Conservation (phyloP, 495 filamentous ascomycete species). For the Lasiosphaeria miniovina region DNA sequence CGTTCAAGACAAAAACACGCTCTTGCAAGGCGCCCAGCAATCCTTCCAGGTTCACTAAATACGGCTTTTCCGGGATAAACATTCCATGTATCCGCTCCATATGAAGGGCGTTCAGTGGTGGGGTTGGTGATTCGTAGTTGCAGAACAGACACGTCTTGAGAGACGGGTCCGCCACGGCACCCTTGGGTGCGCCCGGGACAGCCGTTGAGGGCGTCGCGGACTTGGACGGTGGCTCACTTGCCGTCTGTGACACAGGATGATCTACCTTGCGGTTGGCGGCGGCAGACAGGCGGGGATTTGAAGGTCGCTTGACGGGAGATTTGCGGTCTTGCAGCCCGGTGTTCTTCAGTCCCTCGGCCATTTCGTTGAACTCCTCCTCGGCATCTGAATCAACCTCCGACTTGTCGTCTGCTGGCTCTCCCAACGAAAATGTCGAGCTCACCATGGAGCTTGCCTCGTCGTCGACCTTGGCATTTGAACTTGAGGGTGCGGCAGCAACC, state of each 20-base stretch:
- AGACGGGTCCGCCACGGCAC: slow-evolving; percentile 31
- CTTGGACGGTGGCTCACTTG: slow-evolving; percentile 34
- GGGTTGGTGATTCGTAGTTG: slow-evolving; percentile 68
- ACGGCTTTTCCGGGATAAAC: slow-evolving; percentile 89
- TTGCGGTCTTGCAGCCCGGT: slow-evolving; percentile 62
- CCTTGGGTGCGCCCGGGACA: slow-evolving; percentile 21
- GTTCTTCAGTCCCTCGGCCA: slow-evolving; percentile 74
- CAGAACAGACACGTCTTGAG: slow-evolving; percentile 85
- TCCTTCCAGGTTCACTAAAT: slow-evolving; percentile 75
- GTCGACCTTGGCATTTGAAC: slow-evolving; percentile 36
- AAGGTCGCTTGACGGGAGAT: slow-evolving; percentile 52
- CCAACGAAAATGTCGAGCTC: slow-evolving; percentile 87
- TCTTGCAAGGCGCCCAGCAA: slow-evolving; percentile 75
- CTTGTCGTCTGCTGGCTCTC: slow-evolving; percentile 61
- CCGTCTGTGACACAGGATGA: slow-evolving; percentile 32
- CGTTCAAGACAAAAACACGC: slow-evolving; percentile 70
- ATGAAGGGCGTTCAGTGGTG: slow-evolving; percentile 72
- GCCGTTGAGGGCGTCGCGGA: slow-evolving; percentile 31
- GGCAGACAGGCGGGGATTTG: slow-evolving; percentile 54
- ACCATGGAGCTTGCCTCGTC: slow-evolving; percentile 83
- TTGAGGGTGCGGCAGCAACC: slow-evolving; percentile 38
- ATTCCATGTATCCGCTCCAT: slow-evolving; percentile 93
- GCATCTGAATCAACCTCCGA: slow-evolving; percentile 58
- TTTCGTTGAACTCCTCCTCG: slow-evolving; percentile 72
- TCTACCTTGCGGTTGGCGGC: slow-evolving; percentile 42